Evolutionary conservation across 2,329 filamentous ascomycete genomes (phyloP).

Genomic region (Celoporthe dispersa): DNA sequence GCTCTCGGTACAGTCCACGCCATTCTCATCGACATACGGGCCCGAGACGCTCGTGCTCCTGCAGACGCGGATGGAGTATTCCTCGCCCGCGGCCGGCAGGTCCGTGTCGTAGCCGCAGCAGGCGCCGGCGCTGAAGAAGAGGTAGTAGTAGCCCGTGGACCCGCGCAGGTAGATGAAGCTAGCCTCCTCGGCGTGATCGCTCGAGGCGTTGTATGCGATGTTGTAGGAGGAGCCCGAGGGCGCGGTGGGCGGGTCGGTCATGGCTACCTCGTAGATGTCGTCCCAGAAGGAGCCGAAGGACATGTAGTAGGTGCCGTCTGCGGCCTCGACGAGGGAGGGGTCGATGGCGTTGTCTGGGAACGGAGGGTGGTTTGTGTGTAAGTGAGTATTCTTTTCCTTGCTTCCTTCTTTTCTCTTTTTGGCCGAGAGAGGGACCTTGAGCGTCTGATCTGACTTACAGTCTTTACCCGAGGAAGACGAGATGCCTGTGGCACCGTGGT

Average conservation of each 20-base stretch:
- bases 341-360: constrained; percentile 58
- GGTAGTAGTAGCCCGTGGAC: constrained; percentile 58
- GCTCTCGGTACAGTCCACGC: constrained; percentile 54
- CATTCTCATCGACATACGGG: constrained; percentile 58
- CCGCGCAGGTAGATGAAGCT: constrained; percentile 55
- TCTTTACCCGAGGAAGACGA: constrained; percentile 41
- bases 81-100: constrained; percentile 55
- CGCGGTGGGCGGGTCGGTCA: constrained; percentile 43
- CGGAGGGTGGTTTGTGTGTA: neutral
- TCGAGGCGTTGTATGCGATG: constrained; percentile 56
- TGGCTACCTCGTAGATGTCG: constrained; percentile 58
- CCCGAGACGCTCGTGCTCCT: constrained; percentile 54
- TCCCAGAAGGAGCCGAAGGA: constrained; percentile 68
- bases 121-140: constrained; percentile 63
- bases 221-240: constrained; percentile 42
- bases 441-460: constrained; percentile 33
- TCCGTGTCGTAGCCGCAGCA: constrained; percentile 61
- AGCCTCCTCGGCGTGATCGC: constrained; percentile 57
- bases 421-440: no score
- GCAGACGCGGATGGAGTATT: constrained; percentile 68
- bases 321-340: constrained; percentile 47
- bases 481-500: constrained; percentile 54
- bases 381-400: neutral
- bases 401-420: neutral
- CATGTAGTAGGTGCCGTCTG: constrained; percentile 42